phyloP scores from a whole-genome alignment of 108 stramenopile genomes.

The Fistulifera solaris region DNA sequence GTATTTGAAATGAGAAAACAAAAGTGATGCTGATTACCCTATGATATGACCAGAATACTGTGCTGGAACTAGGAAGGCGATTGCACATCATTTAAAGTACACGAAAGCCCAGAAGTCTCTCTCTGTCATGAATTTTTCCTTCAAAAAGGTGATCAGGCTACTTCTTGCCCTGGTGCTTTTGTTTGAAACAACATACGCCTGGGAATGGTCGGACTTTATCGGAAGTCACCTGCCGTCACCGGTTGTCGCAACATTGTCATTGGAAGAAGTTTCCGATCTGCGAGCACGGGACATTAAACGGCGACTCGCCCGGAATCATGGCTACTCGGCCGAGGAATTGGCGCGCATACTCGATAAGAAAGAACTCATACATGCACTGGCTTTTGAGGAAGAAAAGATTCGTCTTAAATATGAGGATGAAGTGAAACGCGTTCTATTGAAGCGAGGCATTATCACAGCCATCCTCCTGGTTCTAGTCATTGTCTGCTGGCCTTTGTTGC shows the following conservation, averaged over 20 bases:
- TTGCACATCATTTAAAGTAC: too few relatives aligned
- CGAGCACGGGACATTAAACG: constrained; percentile 76
- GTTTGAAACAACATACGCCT: too few relatives aligned
- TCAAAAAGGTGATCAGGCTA: too few relatives aligned
- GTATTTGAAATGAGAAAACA: too few relatives aligned
- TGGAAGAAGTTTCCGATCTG: constrained; percentile 65
- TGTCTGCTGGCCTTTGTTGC: constrained; percentile 62
- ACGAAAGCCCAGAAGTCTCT: too few relatives aligned
- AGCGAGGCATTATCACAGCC: constrained; percentile 33
- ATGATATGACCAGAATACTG: too few relatives aligned
- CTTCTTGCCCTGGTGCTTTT: too few relatives aligned
- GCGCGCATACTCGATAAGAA: constrained; percentile 81
- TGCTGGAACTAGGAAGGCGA: too few relatives aligned
- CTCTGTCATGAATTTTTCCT: too few relatives aligned
- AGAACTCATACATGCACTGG: constrained; percentile 69
- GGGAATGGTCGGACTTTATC: too few relatives aligned
- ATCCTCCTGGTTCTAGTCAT: constrained; percentile 41
- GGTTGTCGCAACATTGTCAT: constrained; percentile 24
- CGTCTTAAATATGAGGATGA: constrained; percentile 36
- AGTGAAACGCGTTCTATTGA: constrained; percentile 38
- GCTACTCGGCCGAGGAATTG: constrained; percentile 70
- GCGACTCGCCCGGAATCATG: constrained; percentile 64
- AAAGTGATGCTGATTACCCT: too few relatives aligned
- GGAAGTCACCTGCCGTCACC: too few relatives aligned
- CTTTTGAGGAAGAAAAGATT: constrained; percentile 72